Base-by-base conservation (phyloP, 2,329 filamentous ascomycete species). In the Xylariaceae sp. region DNA sequence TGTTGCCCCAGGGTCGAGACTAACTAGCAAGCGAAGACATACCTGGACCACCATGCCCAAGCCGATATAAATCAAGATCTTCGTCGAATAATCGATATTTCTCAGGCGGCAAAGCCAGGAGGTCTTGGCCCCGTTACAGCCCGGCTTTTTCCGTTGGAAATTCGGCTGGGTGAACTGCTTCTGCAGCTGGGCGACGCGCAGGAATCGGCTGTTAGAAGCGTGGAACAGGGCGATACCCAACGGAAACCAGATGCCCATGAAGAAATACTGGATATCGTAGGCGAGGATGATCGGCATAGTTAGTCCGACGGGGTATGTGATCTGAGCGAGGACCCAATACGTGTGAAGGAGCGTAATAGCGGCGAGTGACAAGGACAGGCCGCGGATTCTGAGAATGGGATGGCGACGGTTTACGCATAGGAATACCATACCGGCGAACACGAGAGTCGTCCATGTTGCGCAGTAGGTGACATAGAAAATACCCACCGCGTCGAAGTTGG, bases 201-300 rank as follows among this genome's bases (percentile, higher is more conserved):
- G 73, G 48, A 85, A 79, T 20, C 81, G 79, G 48, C 71, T 75
- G 65, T 84, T 83, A 50, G 79, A 79, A 18, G 80, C 82, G 59
- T 85, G 82, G 66, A 85, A 86, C 3, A 85, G 67, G 2, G 81
- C 82, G 41, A 86, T 79, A 1, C 83, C 83, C 16, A 82, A 72
- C 1, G 83, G 83, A 2, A 86, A 74, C 68, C 81, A 82, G 48
- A 80, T 77, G 40, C 79, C 81, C 83, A 86, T 86, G 67, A 82
- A 74, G 75, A 82, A 86, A 64, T 80, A 86, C 63, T 84, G 81
- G 2, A 77, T 68, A 29, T 77, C 73, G 55, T 81, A 84, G 0
- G 81, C 73, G 14, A 69, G 49, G 1, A 75, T 63, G 1, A 72
- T 51, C 0, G 72, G 79, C 52, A 80, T 71, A 2, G 76, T 70